Conservation (phyloP, 1,284 basidiomycete species). For the Meira nashicola region DNA sequence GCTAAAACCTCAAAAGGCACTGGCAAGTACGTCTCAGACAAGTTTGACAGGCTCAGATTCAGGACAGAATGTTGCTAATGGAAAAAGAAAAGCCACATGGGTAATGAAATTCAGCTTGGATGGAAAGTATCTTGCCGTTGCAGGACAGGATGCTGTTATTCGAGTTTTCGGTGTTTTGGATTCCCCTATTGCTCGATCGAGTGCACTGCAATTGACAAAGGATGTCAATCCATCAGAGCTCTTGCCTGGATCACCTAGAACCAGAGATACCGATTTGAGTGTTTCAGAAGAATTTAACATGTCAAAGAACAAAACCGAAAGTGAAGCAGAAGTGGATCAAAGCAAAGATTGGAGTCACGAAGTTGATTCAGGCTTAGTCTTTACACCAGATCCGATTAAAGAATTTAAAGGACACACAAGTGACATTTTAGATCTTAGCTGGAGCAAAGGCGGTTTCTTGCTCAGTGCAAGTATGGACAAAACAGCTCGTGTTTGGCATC, state of each 20-base stretch:
- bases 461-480: conserved; percentile 54
- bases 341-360: neutral
- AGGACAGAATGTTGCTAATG: neutral
- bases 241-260: neutral
- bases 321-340: neutral
- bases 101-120: conserved; percentile 50
- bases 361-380: conserved; percentile 13
- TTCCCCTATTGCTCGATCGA: conserved; percentile 17
- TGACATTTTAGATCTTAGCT: conserved; percentile 53
- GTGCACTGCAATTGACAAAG: conserved; percentile 13
- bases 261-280: conserved; percentile 12
- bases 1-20: conserved; percentile 12
- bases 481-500: conserved; percentile 54
- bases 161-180: conserved; percentile 39
- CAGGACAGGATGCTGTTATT: conserved; percentile 51
- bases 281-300: neutral
- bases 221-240: conserved; percentile 10
- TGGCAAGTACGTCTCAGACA: conserved; percentile 4
- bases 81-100: conserved; percentile 47
- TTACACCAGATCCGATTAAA: conserved; percentile 37
- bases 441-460: conserved; percentile 55
- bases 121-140: conserved; percentile 51
- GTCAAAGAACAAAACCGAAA: neutral
- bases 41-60: conserved; percentile 5
- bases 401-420: conserved; percentile 50